phyloP scores from a whole-genome alignment of 441 rosid genomes.

The Populus trichocarpa region DNA sequence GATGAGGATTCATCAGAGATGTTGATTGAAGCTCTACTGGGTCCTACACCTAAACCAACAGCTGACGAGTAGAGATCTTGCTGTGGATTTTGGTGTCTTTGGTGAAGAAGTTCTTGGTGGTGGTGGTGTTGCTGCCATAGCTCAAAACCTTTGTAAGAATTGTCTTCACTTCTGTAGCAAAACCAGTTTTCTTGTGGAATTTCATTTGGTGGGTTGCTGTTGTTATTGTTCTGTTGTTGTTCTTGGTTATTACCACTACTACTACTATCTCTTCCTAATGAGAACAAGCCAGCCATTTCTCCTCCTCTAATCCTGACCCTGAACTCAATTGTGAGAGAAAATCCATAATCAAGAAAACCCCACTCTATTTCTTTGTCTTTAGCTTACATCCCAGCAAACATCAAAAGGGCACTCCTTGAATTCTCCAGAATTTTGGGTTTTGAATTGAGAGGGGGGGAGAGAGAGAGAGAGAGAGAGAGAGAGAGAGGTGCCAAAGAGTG shows the following conservation, averaged over 20 bases:
- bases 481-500: not conserved
- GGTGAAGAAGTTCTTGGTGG: slow-evolving; percentile 52
- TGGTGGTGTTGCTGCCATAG: slow-evolving; percentile 52
- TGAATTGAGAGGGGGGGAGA: not conserved
- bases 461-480: not conserved
- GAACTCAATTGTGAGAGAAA: slow-evolving; percentile 27
- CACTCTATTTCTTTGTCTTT: slow-evolving; percentile 9
- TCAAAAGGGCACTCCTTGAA: slow-evolving; percentile 8
- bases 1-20: slow-evolving; percentile 44
- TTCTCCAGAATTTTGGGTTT: slow-evolving; percentile 3
- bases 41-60: slow-evolving; percentile 68
- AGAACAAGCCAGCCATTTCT: slow-evolving; percentile 65
- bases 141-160: slow-evolving; percentile 53
- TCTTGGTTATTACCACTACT: slow-evolving; percentile 29
- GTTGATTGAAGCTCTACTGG: slow-evolving; percentile 47
- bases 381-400: slow-evolving; percentile 9
- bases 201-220: slow-evolving; percentile 29
- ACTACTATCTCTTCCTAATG: slow-evolving; percentile 50
- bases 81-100: slow-evolving; percentile 38
- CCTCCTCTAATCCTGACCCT: slow-evolving; percentile 27
- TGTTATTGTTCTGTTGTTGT: slow-evolving; percentile 24
- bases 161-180: slow-evolving; percentile 58
- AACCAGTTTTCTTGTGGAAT: slow-evolving; percentile 59
- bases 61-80: slow-evolving; percentile 80
- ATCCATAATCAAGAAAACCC: slow-evolving; percentile 40